Percentiles rank a stretch among this genome's conserved stretches.
Conservation (phyloP, 2,329 filamentous ascomycete genomes). For the Lecanosticta acicola region DNA sequence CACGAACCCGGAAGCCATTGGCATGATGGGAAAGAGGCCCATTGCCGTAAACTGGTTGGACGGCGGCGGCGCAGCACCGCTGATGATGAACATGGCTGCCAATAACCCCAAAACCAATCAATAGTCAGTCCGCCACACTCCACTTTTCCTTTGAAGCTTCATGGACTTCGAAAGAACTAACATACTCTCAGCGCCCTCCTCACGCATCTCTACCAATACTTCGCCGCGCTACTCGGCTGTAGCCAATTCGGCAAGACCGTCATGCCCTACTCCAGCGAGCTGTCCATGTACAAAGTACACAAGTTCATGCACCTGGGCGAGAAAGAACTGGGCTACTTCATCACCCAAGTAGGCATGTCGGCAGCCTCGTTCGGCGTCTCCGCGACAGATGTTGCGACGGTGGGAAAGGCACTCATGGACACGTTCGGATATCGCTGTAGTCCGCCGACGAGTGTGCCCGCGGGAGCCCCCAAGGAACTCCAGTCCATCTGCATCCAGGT, state of each 20-base stretch:
- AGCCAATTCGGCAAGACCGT: slow-evolving; percentile 45
- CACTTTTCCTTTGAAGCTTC: no score
- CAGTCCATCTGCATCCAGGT: slow-evolving; percentile 53
- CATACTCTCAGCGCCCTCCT: slow-evolving; percentile 46
- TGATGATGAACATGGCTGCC: slow-evolving; percentile 54
- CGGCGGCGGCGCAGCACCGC: slow-evolving; percentile 51
- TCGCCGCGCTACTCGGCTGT: slow-evolving; percentile 55
- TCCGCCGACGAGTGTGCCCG: slow-evolving; percentile 43
- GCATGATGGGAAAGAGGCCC: slow-evolving; percentile 38
- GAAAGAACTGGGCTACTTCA: slow-evolving; percentile 54
- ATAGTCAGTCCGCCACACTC: slow-evolving; percentile 41
- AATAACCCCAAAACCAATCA: slow-evolving; percentile 50
- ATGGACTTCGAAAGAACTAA: no score
- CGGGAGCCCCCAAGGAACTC: slow-evolving; percentile 42
- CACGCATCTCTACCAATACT: slow-evolving; percentile 59
- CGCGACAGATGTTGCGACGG: slow-evolving; percentile 45
- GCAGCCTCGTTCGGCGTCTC: slow-evolving; percentile 56
- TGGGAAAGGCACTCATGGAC: slow-evolving; percentile 46
- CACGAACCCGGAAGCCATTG: slow-evolving; percentile 50
- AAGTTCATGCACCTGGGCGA: slow-evolving; percentile 53
- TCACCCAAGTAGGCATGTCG: slow-evolving; percentile 52
- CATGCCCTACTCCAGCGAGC: slow-evolving; percentile 47
- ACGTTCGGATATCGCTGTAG: slow-evolving; percentile 52
- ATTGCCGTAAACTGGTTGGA: slow-evolving; percentile 57
- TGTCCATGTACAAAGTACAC: slow-evolving; percentile 51